These are phyloP conservation scores for Dipteronia sinensis DNA, from an alignment of 345 rosid species.

Conservation along the genomic window DNA sequence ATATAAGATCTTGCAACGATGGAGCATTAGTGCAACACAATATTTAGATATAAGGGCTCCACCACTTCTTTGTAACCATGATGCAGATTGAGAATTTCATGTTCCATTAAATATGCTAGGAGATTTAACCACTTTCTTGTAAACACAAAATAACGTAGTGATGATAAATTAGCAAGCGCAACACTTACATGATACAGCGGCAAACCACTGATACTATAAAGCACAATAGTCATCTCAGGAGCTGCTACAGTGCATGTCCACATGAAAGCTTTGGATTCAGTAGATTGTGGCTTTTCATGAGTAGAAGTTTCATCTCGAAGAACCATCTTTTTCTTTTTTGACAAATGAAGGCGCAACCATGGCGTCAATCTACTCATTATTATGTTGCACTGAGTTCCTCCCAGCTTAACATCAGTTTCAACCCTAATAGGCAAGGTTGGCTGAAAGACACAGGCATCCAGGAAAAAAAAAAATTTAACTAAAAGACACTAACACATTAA, in stretches of 20 bases:
- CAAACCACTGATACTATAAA: slow-evolving; percentile 53
- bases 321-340: slow-evolving; percentile 62
- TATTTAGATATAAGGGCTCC: slow-evolving; percentile 11
- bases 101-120: background rate
- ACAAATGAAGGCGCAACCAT: slow-evolving; percentile 72
- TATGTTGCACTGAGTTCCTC: slow-evolving; percentile 82
- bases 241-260: slow-evolving; percentile 98
- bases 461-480: background rate
- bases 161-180: slow-evolving; percentile 11
- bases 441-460: slow-evolving; percentile 49
- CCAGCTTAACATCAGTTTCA: slow-evolving; percentile 94
- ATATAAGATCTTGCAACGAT: background rate
- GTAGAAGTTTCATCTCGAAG: slow-evolving; percentile 58
- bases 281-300: slow-evolving; percentile 45
- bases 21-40: slow-evolving; percentile 1
- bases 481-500: slow-evolving; percentile 14
- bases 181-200: slow-evolving; percentile 91
- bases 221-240: slow-evolving; percentile 88
- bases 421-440: slow-evolving; percentile 75
- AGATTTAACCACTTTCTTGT: background rate
- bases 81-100: background rate
- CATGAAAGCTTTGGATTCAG: slow-evolving; percentile 61
- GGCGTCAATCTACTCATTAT: slow-evolving; percentile 75
- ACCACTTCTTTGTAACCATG: background rate
- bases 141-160: background rate